These are phyloP conservation scores for Malassezia slooffiae DNA, from an alignment of 1,284 basidiomycete species.

Conservation along the genomic window DNA sequence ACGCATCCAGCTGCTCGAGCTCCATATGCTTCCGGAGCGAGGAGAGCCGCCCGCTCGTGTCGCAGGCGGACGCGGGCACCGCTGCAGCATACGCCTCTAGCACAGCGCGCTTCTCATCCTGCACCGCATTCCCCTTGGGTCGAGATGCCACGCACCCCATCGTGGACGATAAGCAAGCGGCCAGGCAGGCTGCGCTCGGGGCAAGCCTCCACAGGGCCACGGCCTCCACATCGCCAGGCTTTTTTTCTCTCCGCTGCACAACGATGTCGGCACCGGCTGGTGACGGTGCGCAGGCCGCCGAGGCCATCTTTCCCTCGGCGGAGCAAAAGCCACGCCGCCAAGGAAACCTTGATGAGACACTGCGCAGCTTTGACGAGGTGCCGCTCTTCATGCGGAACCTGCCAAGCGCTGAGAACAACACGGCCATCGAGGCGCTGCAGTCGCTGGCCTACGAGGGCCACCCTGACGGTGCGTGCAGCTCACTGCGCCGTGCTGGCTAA, in stretches of 20 bases:
- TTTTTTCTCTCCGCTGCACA: too few species aligned
- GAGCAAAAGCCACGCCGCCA: too few species aligned
- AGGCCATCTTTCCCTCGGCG: too few species aligned
- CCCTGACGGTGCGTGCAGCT: slow-evolving; percentile 78
- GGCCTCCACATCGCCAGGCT: too few species aligned
- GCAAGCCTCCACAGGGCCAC: background rate
- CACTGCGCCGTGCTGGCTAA: slow-evolving; percentile 6
- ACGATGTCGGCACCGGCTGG: too few species aligned
- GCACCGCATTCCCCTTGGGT: background rate
- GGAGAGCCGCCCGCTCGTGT: slow-evolving; percentile 50
- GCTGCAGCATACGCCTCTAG: background rate
- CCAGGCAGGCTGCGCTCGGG: too few species aligned
- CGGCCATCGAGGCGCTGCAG: slow-evolving; percentile 67
- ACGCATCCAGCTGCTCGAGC: slow-evolving; percentile 24
- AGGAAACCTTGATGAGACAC: slow-evolving; percentile 15
- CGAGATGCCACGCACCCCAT: slow-evolving; percentile 15
- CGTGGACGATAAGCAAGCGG: background rate
- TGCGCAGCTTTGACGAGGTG: slow-evolving; percentile 34
- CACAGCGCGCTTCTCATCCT: slow-evolving; percentile 12
- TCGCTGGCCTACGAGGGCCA: slow-evolving; percentile 77
- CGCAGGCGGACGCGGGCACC: background rate
- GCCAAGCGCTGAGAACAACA: slow-evolving; percentile 50
- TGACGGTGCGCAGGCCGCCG: too few species aligned
- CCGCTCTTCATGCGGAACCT: slow-evolving; percentile 89
- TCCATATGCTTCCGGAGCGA: slow-evolving; percentile 48